These are phyloP conservation scores for Neurospora intermedia DNA, from an alignment of 495 filamentous ascomycete genomes.

Conservation along the genomic window DNA sequence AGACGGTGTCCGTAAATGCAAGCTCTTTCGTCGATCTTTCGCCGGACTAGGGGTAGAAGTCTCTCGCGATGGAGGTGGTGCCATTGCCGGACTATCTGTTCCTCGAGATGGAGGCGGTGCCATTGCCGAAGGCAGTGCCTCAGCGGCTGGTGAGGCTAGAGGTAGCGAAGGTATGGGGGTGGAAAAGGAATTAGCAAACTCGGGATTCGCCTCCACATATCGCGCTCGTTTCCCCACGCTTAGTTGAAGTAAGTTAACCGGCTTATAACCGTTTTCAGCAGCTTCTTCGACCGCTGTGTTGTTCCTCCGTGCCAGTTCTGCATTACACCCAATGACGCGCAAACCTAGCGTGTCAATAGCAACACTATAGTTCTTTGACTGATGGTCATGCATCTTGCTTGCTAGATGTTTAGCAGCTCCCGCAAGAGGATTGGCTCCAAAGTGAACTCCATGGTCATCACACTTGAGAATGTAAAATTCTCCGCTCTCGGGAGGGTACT, in stretches of 20 bases:
- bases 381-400: conserved; percentile 22
- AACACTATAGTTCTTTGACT: conserved; percentile 18
- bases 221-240: conserved; percentile 3
- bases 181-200: neutral
- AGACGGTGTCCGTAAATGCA: neutral
- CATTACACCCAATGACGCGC: conserved; percentile 22
- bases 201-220: neutral
- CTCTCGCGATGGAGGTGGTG: neutral
- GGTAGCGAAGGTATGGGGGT: neutral
- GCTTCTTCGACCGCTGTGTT: conserved; percentile 22
- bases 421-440: conserved; percentile 25
- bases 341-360: conserved; percentile 28
- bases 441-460: conserved; percentile 31
- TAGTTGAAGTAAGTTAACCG: conserved; percentile 19
- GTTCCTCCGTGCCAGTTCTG: conserved; percentile 18
- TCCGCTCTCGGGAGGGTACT: conserved; percentile 19
- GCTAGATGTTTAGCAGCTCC: conserved; percentile 36
- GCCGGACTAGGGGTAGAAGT: neutral
- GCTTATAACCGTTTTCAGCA: conserved; percentile 21
- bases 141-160: neutral
- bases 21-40: neutral
- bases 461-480: conserved; percentile 34
- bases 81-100: neutral
- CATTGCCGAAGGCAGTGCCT: neutral
- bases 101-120: neutral